Conservation (phyloP, 768 basidiomycete genomes). For the Coprinopsis cinerea region DNA sequence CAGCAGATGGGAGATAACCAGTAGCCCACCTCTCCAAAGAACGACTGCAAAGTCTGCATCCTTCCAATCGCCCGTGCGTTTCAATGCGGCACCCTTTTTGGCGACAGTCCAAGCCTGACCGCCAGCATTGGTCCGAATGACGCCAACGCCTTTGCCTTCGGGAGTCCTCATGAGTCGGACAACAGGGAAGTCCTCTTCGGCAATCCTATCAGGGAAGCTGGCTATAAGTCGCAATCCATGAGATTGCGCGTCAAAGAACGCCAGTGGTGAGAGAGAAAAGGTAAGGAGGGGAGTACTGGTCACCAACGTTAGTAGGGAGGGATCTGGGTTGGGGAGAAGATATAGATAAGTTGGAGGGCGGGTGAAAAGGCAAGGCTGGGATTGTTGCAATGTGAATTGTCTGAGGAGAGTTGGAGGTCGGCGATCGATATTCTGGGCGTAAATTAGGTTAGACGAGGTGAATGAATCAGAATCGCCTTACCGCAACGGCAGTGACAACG, state of each 20-base stretch:
- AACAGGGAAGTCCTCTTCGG: conserved; percentile 48
- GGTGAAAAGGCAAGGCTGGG: conserved; percentile 43
- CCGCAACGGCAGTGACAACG: conserved; percentile 65
- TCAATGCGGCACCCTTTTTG: conserved; percentile 41
- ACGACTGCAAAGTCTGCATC: conserved; percentile 65
- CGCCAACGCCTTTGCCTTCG: conserved; percentile 70
- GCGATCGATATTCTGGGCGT: conserved; percentile 74
- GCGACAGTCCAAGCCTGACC: conserved; percentile 62
- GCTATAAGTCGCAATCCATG: conserved; percentile 46
- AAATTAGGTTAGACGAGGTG: neutral
- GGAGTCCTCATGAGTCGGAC: conserved; percentile 68
- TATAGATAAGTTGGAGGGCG: conserved; percentile 46
- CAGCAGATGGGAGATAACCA: neutral
- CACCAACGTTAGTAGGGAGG: conserved; percentile 47
- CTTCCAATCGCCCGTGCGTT: conserved; percentile 46
- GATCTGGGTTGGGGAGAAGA: conserved; percentile 43
- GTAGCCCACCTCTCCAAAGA: conserved; percentile 49
- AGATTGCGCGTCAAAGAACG: conserved; percentile 57
- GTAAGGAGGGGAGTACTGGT: conserved; percentile 62
- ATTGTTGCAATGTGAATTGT: conserved; percentile 69
- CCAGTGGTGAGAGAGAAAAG: conserved; percentile 49
- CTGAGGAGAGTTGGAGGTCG: conserved; percentile 79
- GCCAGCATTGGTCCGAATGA: conserved; percentile 48
- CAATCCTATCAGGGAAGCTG: conserved; percentile 30
- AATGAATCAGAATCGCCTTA: conserved; percentile 29